Base-by-base conservation (phyloP, 2,329 filamentous ascomycete species). In the Falciphora oryzae region DNA sequence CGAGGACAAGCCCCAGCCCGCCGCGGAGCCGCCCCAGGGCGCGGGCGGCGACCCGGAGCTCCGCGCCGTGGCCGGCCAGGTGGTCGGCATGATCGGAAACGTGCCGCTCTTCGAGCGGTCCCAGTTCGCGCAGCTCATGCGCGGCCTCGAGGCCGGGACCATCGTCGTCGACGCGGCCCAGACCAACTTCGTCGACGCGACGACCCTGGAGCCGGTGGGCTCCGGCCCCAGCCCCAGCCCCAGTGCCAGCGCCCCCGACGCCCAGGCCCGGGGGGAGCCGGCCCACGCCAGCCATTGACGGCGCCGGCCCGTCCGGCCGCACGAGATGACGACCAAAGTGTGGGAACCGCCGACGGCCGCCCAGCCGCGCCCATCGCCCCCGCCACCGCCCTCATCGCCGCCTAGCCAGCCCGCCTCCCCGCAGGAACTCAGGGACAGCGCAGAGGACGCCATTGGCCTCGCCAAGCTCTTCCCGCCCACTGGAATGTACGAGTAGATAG, bases 61-160 rank as follows among this genome's bases (percentile, higher is more conserved):
- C 32, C 88, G 90, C 27, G 80, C 81, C 57, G 93, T 90, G 1
- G 92, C 92, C 6, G 87, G 85, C 22, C 81, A 89, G 65, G 80
- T 96, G 4, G 79, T 95, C 6, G 81, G 89, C 64, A 87, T 85
- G 53, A 85, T 96, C 16, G 81, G 85, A 27, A 80, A 88, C 69
- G 88, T 94, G 69, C 83, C 85, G 65, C 94, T 94, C 72, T 95
- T 95, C 75, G 85, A 87, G 70, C 86, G 93, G 71, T 93, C 90
- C 69, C 85, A 85, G 65, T 96, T 96, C 71, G 77, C 94, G 0
- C 81, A 84, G 4, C 78, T 96, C 59, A 95, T 96, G 91, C 85
- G 89, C 32, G 84, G 85, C 66, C 84, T 95, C 64, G 84, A 89
- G 63, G 87, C 91, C 71, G 81, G 84, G 64, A 88, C 95, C 76